Evolutionary conservation across 2,329 filamentous ascomycete species (phyloP), one percentile per base, ranked within the genome.

Genomic region (Fusarium piperis): DNA sequence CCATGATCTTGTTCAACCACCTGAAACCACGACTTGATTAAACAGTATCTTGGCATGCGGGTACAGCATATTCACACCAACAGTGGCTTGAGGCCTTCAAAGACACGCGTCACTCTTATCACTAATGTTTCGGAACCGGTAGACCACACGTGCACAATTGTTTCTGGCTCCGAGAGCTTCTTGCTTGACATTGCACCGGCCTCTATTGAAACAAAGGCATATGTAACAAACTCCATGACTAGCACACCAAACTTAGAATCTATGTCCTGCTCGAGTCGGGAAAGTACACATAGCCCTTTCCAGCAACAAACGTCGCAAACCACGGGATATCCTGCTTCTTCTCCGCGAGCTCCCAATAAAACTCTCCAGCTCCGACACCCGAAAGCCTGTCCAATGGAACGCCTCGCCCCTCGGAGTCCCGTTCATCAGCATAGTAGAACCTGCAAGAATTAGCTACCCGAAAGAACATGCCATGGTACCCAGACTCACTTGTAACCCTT

Each of bases 261-360:
- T 53, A 53, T 26, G 53, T 57, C n/a, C 53, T 57, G 53, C 53
- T 57, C 15, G 53, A 57, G 20, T 39, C 15, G 53, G 53, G 53
- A 57, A 69, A 69, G 33, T 63, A 39, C 4, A 67, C 60, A 38
- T 70, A 62, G 11, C 64, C 64, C 48, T 59, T 59, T 6, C 64
- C 67, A 23, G 10, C 18, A 11, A 70, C 64, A 62, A 59, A 70
- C 3, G 67, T 64, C 4, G 61, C 64, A 57, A 41, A 52, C 60
- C 59, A 70, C 1, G 68, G 68, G 10, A 63, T n/a, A 9, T 62
- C 48, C 2, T 33, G 18, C 18, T 61, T 52, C 6, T 60, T 35
- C 20, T 71, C 53, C 2, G 51, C 51, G 18, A 53, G 30, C 13
- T 53, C 51, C 51, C 51, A 53, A 13, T 53, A 53, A 7, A 53